Conservation (phyloP, 768 basidiomycete species). For the Postia placenta region DNA sequence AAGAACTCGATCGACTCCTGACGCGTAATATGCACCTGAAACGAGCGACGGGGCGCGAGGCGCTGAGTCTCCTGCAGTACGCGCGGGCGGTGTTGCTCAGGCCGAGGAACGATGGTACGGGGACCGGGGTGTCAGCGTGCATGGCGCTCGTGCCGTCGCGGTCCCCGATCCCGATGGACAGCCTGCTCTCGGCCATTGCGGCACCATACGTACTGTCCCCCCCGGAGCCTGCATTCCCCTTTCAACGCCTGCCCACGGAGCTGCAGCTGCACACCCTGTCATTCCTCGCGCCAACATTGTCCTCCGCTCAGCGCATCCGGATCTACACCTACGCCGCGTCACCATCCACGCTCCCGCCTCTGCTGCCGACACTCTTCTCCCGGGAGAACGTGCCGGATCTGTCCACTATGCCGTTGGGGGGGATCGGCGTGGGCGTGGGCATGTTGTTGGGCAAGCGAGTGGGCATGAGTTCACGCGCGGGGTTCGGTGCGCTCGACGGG, state of each 20-base stretch:
- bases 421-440: slow-evolving; percentile 13
- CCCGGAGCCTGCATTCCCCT: slow-evolving; percentile 23
- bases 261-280: slow-evolving; percentile 52
- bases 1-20: slow-evolving; percentile 28
- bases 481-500: slow-evolving; percentile 26
- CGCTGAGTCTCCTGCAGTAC: slow-evolving; percentile 43
- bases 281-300: slow-evolving; percentile 51
- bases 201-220: background rate
- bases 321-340: slow-evolving; percentile 48
- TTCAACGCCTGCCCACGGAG: slow-evolving; percentile 47
- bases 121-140: slow-evolving; percentile 1
- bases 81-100: slow-evolving; percentile 46
- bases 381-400: slow-evolving; percentile 28
- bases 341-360: slow-evolving; percentile 37
- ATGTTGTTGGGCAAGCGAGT: slow-evolving; percentile 11
- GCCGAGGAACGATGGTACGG: slow-evolving; percentile 9
- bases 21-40: slow-evolving; percentile 39
- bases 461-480: too few species aligned
- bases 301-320: slow-evolving; percentile 45
- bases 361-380: slow-evolving; percentile 18
- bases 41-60: slow-evolving; percentile 35
- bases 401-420: slow-evolving; percentile 27
- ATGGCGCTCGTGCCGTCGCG: slow-evolving; percentile 6
- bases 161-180: slow-evolving; percentile 10
- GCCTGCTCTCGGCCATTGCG: background rate